Conservation (phyloP, 1,139 yeast genomes). For the Pichia inconspicua region DNA sequence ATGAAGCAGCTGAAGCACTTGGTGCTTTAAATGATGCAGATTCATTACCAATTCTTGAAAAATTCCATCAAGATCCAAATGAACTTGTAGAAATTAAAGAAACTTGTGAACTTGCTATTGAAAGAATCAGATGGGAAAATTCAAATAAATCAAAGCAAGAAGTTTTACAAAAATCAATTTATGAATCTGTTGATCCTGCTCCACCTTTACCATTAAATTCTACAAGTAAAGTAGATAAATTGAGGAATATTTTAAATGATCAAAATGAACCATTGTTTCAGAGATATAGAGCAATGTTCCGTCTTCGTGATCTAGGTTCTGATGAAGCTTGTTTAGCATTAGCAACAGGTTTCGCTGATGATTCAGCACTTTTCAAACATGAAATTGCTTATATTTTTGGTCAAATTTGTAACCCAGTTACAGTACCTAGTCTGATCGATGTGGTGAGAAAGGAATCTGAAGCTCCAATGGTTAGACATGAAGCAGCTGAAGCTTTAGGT, state of each 20-base stretch:
- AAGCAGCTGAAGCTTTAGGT: slow-evolving; percentile 98
- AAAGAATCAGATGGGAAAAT: slow-evolving; percentile 87
- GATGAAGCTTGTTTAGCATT: slow-evolving; percentile 89
- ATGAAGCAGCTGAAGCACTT: slow-evolving; percentile 98
- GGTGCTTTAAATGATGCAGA: slow-evolving; percentile 88
- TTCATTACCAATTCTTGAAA: slow-evolving; percentile 60
- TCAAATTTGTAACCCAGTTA: slow-evolving; percentile 87
- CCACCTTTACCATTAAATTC: slow-evolving; percentile 68
- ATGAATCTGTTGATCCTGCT: slow-evolving; percentile 92
- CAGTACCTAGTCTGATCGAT: slow-evolving; percentile 80
- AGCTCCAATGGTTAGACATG: slow-evolving; percentile 99
- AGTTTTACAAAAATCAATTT: slow-evolving; percentile 65
- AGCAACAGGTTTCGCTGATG: slow-evolving; percentile 82
- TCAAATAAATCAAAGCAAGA: slow-evolving; percentile 59
- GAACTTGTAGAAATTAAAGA: slow-evolving; percentile 77
- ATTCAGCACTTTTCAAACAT: slow-evolving; percentile 91
- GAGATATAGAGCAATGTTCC: slow-evolving; percentile 97
- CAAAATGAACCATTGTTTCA: slow-evolving; percentile 76
- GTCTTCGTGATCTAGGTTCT: slow-evolving; percentile 89
- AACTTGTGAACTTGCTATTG: slow-evolving; percentile 96
- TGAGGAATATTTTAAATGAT: slow-evolving; percentile 65
- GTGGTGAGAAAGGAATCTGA: slow-evolving; percentile 70
- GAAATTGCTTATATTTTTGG: slow-evolving; percentile 98
- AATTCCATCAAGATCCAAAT: slow-evolving; percentile 64
- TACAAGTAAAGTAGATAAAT: slow-evolving; percentile 51